These are phyloP conservation scores for Halophytophthora polymorphica DNA, from an alignment of 352 stramenopile genomes.

Conservation along the genomic window DNA sequence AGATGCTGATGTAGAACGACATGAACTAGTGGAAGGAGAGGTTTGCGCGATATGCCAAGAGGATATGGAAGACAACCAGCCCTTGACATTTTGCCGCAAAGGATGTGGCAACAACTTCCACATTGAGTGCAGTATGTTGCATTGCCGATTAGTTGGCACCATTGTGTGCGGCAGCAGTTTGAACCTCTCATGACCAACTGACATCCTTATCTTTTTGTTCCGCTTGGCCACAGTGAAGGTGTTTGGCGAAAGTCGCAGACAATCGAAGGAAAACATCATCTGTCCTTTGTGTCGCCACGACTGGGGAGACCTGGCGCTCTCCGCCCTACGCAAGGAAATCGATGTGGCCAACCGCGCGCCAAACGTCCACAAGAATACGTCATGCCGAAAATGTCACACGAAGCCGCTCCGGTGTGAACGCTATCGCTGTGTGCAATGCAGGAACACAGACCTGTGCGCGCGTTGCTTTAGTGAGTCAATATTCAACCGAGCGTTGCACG, in stretches of 20 bases:
- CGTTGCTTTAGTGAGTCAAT: slow-evolving; percentile 66
- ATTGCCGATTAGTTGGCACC: neutral
- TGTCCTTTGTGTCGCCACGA: slow-evolving; percentile 82
- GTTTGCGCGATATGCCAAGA: slow-evolving; percentile 85
- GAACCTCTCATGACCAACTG: no score
- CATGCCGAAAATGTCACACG: slow-evolving; percentile 69
- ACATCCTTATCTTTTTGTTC: neutral
- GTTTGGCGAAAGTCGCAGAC: slow-evolving; percentile 72
- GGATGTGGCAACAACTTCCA: slow-evolving; percentile 79
- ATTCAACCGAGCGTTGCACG: neutral
- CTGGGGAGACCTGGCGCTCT: slow-evolving; percentile 67
- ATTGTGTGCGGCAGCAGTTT: no score
- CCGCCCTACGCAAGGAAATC: slow-evolving; percentile 65
- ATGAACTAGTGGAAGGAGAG: slow-evolving; percentile 68
- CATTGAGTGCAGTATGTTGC: slow-evolving; percentile 56
- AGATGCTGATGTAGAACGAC: slow-evolving; percentile 32
- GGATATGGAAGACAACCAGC: slow-evolving; percentile 61
- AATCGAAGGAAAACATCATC: slow-evolving; percentile 83
- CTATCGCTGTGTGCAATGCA: slow-evolving; percentile 81
- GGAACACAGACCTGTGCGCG: slow-evolving; percentile 67
- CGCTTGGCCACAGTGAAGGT: slow-evolving; percentile 85
- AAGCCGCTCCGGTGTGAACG: slow-evolving; percentile 77
- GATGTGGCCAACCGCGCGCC: slow-evolving; percentile 67
- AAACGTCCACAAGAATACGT: slow-evolving; percentile 67
- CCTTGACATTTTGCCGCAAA: slow-evolving; percentile 74